Evolutionary conservation across 192 early-diverging fungal genomes (phyloP).

Genomic region (Dispira simplex): DNA sequence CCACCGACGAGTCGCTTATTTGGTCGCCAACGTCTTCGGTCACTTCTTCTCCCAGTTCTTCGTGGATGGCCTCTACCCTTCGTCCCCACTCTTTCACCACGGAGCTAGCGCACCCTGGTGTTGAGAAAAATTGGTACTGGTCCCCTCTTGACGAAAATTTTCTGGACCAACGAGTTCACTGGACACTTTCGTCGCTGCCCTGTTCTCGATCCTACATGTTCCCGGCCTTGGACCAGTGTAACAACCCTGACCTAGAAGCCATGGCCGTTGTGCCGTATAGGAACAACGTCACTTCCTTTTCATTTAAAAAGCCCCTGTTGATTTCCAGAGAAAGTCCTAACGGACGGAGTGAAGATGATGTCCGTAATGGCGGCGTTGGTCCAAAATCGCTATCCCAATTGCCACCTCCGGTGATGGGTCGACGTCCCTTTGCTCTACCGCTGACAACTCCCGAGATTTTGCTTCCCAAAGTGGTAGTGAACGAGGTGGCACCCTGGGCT

Average conservation of each 20-base stretch:
- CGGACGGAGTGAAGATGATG: background rate
- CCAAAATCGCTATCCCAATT: background rate
- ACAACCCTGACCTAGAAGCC: background rate
- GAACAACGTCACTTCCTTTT: background rate
- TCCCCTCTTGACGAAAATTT: too few species aligned
- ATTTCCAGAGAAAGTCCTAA: background rate
- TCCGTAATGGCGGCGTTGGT: too few species aligned
- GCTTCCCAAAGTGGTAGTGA: background rate
- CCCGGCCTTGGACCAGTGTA: background rate
- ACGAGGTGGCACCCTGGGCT: constrained; percentile 5
- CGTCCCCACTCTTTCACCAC: too few species aligned
- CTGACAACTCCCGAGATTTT: constrained; percentile 1
- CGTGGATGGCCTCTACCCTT: too few species aligned
- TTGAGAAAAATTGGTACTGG: too few species aligned
- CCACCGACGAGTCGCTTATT: too few species aligned
- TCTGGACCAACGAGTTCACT: too few species aligned
- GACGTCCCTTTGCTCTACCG: background rate
- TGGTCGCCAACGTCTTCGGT: too few species aligned
- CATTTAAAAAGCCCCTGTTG: background rate
- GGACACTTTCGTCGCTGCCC: too few species aligned
- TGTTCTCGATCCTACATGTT: too few species aligned
- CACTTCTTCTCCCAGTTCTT: too few species aligned
- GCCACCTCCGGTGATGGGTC: background rate
- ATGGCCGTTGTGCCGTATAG: constrained; percentile 1
- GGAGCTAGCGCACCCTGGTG: too few species aligned